Evolutionary conservation across 1,284 basidiomycete genomes (phyloP).

Genomic region (Tilletia setariae): DNA sequence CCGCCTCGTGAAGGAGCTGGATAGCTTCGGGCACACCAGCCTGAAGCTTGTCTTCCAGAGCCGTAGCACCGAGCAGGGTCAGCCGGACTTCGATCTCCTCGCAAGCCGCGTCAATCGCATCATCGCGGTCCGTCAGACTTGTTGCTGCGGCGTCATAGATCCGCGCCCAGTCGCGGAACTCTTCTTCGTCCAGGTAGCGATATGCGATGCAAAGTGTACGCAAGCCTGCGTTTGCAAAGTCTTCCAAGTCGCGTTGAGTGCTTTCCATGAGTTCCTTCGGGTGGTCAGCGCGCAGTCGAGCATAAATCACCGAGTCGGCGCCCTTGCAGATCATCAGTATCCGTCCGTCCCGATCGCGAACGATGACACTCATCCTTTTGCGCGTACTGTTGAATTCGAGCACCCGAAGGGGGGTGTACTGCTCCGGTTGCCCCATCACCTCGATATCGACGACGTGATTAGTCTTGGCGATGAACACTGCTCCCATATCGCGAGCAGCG

Average conservation of each 20-base stretch:
- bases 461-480: slow-evolving; percentile 77
- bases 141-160: slow-evolving; percentile 76
- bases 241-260: slow-evolving; percentile 82
- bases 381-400: slow-evolving; percentile 90
- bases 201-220: slow-evolving; percentile 88
- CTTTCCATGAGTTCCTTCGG: slow-evolving; percentile 71
- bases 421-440: slow-evolving; percentile 81
- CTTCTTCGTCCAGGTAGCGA: slow-evolving; percentile 73
- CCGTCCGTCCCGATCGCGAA: slow-evolving; percentile 75
- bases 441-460: slow-evolving; percentile 80
- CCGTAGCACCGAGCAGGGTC: slow-evolving; percentile 83
- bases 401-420: slow-evolving; percentile 73
- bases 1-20: slow-evolving; percentile 81
- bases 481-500: slow-evolving; percentile 86
- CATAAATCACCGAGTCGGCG: slow-evolving; percentile 92
- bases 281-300: slow-evolving; percentile 72
- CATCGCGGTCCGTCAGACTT: slow-evolving; percentile 74
- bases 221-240: slow-evolving; percentile 86
- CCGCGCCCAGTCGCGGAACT: slow-evolving; percentile 78
- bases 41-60: slow-evolving; percentile 93
- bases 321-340: slow-evolving; percentile 89
- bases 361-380: slow-evolving; percentile 88
- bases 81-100: slow-evolving; percentile 79
- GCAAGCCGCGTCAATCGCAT: slow-evolving; percentile 81
- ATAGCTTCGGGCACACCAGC: slow-evolving; percentile 95